Base-by-base conservation (phyloP, 805 yeast species). In the Suhomyces vadensis region DNA sequence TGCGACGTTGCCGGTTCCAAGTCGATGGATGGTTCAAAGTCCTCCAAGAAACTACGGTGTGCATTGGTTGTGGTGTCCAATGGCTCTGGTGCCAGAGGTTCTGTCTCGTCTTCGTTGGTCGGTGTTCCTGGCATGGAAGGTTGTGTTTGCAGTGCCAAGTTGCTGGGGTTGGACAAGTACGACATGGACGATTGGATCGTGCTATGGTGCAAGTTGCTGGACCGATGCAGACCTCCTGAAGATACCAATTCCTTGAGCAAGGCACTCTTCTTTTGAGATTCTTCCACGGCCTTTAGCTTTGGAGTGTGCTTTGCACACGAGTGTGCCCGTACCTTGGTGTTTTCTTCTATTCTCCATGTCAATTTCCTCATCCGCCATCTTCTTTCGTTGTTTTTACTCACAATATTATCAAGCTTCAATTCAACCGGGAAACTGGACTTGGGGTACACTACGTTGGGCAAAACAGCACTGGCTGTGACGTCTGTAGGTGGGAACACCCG, bases 401-500 rank as follows among this genome's bases (percentile, higher is more conserved):
- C 74, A 6, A 87, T 78, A 45, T 89, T 86, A 54, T 89, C 95
- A 56, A 94, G 67, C 52, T 83, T 81, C 57, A 94, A 70, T 58
- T 90, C 97, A 17, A 92, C 74, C 0, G 94, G 85, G 58, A 94
- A 88, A 0, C 84, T 74, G 0, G 96, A 85, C 60, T 87, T 84
- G 9, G 98, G 98, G 62, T 87, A 87, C 24, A 87, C 77, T 11
- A 90, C 96, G 50, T 86, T 86, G 2, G 99, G 99, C 39, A 94
- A 70, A 11, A 83, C 85, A 6, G 95, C 94, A 21, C 85, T 80
- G 5, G 96, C 95, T 2, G 89, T 83, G 27, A 94, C 83, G 35
- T 85, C 87, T 0, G 98, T 92, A 6, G 99, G 98, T 1, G 99
- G 99, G 64, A 94, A 94, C 1, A 94, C 87, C 48, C 99, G 77